A percentile compares a stretch with the other conserved stretches of the same genome.
These are phyloP conservation scores for Lentinula sp. DNA, from an alignment of 768 basidiomycete species.

Conservation along the genomic window DNA sequence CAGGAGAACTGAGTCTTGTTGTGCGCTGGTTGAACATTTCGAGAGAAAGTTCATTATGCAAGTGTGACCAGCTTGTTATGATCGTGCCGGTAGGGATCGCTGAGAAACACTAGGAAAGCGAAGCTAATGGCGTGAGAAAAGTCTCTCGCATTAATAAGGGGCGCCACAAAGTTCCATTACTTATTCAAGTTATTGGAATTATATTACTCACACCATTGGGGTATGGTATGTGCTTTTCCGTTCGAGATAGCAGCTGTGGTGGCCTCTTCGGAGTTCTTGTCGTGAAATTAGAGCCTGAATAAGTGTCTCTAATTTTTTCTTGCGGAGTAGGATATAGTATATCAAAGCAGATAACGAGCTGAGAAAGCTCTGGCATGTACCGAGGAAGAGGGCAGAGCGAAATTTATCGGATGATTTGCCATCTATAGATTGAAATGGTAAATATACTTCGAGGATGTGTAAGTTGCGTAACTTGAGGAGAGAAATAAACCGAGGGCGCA, in stretches of 20 bases:
- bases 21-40: no score
- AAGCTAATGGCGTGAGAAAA: no score
- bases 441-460: conserved; percentile 50
- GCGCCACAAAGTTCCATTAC: no score
- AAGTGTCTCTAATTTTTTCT: conserved; percentile 47
- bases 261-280: conserved; percentile 22
- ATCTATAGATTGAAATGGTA: conserved; percentile 71
- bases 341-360: conserved; percentile 71
- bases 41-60: no score
- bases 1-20: no score
- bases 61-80: no score
- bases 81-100: no score
- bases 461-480: conserved; percentile 1
- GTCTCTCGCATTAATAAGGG: no score
- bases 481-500: conserved; percentile 28
- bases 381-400: conserved; percentile 79
- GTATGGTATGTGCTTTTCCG: conserved; percentile 15
- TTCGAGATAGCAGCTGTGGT: not conserved
- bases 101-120: no score
- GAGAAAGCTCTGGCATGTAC: conserved; percentile 77
- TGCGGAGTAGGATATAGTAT: conserved; percentile 66
- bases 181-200: no score
- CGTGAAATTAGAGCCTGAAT: conserved; percentile 44
- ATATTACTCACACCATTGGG: conserved; percentile 21
- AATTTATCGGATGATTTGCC: conserved; percentile 65